Conservation (phyloP, 2,329 filamentous ascomycete genomes). For the Leptographium lundbergii region DNA sequence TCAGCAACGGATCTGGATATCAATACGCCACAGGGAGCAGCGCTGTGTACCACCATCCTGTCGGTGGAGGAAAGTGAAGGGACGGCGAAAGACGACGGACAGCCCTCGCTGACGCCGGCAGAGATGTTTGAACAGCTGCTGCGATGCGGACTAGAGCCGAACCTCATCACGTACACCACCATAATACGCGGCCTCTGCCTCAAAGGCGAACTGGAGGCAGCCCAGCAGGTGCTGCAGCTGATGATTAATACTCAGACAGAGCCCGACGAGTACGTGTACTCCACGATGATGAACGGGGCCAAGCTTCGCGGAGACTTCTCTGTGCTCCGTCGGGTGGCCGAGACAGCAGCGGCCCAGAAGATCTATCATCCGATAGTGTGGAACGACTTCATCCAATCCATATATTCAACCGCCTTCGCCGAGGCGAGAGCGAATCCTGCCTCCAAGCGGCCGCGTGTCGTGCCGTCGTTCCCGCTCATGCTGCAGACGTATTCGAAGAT, state of each 20-base stretch:
- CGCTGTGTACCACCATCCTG: conserved; percentile 49
- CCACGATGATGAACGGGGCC: conserved; percentile 58
- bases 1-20: conserved; percentile 25
- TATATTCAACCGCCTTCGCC: conserved; percentile 30
- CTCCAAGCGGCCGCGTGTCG: conserved; percentile 19
- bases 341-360: conserved; percentile 33
- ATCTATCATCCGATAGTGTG: conserved; percentile 34
- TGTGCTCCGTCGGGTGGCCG: conserved; percentile 41
- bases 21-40: conserved; percentile 33
- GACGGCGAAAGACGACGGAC: neutral
- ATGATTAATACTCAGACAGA: conserved; percentile 46
- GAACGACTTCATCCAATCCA: conserved; percentile 39
- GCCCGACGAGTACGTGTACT: conserved; percentile 54
- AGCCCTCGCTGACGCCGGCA: conserved; percentile 28
- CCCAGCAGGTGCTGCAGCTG: conserved; percentile 51
- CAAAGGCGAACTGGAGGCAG: conserved; percentile 48
- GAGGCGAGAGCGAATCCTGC: conserved; percentile 21
- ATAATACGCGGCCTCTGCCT: conserved; percentile 60
- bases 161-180: conserved; percentile 50
- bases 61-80: conserved; percentile 17
- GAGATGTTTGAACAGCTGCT: conserved; percentile 44
- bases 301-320: conserved; percentile 42
- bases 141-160: conserved; percentile 48
- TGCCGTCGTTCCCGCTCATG: conserved; percentile 33
- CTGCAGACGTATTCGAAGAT: conserved; percentile 34